These are phyloP conservation scores for Suillus ampliporus DNA, from an alignment of 768 basidiomycete genomes.

Conservation along the genomic window DNA sequence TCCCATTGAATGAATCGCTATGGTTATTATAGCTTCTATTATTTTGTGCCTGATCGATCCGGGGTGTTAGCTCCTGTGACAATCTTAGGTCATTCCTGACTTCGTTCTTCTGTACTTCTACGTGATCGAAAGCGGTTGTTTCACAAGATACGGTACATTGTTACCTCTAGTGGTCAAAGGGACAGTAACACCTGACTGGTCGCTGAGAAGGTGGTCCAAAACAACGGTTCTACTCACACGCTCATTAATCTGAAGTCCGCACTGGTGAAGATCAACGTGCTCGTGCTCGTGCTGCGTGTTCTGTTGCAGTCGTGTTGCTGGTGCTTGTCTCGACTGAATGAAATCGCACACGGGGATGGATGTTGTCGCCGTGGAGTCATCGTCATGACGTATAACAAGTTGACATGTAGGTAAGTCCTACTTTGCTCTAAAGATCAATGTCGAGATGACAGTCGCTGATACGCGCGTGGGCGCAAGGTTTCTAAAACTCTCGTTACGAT, in stretches of 20 bases:
- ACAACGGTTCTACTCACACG: not conserved
- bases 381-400: not conserved
- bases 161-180: not conserved
- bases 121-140: not conserved
- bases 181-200: not conserved
- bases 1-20: not conserved
- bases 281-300: not conserved
- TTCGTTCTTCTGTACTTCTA: too few species aligned
- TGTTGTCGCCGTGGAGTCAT: not conserved
- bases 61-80: conserved; percentile 33
- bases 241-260: not conserved
- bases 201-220: not conserved
- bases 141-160: not conserved
- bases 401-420: not conserved
- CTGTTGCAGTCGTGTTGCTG: not conserved
- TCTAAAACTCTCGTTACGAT: not conserved
- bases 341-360: too few species aligned
- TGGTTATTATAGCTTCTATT: not conserved
- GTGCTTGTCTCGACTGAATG: not conserved
- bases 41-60: not conserved
- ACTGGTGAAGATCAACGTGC: not conserved
- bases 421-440: not conserved
- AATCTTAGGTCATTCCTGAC: not conserved
- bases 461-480: not conserved
- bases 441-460: not conserved